Evolutionary conservation across 176 grass and related monocot species (phyloP).

Genomic region (Triticum monococcum): DNA sequence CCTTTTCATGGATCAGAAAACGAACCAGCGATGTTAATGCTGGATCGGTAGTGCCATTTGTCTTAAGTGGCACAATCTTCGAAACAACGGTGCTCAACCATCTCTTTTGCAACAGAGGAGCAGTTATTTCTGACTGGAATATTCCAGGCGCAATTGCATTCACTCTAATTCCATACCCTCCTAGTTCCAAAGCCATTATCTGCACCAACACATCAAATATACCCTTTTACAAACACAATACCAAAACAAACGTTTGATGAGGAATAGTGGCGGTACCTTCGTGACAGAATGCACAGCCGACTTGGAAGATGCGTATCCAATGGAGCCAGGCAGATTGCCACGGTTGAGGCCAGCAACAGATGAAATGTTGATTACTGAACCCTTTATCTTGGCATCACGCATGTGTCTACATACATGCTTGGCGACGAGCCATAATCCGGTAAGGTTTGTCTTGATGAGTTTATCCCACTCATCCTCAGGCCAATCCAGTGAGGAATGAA

Average conservation of each 20-base stretch:
- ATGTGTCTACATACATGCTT: conserved; percentile 83
- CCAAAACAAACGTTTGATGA: neutral
- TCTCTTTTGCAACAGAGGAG: conserved; percentile 54
- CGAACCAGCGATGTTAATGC: conserved; percentile 73
- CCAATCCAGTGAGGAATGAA: conserved; percentile 79
- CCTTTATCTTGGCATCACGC: conserved; percentile 58
- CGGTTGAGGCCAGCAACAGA: conserved; percentile 61
- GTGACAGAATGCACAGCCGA: conserved; percentile 60
- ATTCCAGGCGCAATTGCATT: conserved; percentile 80
- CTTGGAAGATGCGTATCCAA: conserved; percentile 70
- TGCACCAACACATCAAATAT: conserved; percentile 19
- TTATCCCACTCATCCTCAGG: conserved; percentile 66
- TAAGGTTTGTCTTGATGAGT: conserved; percentile 86
- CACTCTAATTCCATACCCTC: conserved; percentile 65
- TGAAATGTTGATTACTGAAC: conserved; percentile 81
- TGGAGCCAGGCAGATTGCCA: conserved; percentile 58
- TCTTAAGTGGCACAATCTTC: conserved; percentile 64
- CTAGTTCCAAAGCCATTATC: conserved; percentile 90
- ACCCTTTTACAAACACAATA: neutral
- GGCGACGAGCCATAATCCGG: conserved; percentile 66
- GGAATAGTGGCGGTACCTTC: conserved; percentile 47
- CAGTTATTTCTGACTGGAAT: conserved; percentile 85
- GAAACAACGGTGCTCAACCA: conserved; percentile 62
- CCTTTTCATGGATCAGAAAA: conserved; percentile 69
- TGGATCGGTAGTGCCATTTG: conserved; percentile 59